These are phyloP conservation scores for Blastobotrys indianensis DNA, from an alignment of 1,139 yeast species.

Conservation along the genomic window DNA sequence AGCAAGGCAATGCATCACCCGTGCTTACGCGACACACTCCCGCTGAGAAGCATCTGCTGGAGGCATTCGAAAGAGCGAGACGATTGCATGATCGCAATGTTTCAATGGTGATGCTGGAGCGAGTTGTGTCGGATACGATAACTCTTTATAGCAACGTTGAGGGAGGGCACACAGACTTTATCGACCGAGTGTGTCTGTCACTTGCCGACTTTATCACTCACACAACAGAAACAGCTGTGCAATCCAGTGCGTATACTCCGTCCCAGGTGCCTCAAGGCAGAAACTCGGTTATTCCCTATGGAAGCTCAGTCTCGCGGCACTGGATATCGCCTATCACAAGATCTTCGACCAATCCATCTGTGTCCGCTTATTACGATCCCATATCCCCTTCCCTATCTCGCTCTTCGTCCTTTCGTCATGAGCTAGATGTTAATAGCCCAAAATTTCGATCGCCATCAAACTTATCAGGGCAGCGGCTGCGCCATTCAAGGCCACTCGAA, in stretches of 20 bases:
- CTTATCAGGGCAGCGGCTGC: no score
- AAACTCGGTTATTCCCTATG: no score
- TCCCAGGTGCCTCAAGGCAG: background rate
- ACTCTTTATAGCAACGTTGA: constrained; percentile 18
- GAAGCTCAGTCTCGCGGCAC: no score
- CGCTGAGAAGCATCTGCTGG: constrained; percentile 25
- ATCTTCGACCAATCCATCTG: no score
- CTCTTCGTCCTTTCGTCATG: no score
- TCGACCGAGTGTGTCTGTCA: constrained; percentile 26
- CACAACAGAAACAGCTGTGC: background rate
- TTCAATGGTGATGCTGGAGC: constrained; percentile 24
- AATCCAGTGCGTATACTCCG: background rate
- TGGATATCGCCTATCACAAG: no score
- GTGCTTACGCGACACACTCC: constrained; percentile 20
- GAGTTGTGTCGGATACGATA: constrained; percentile 26
- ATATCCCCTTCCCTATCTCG: no score
- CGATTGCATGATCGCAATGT: constrained; percentile 17
- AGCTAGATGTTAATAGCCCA: no score
- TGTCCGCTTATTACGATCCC: no score
- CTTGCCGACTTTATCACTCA: constrained; percentile 25
- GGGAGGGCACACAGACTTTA: constrained; percentile 13
- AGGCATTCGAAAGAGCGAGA: constrained; percentile 21
- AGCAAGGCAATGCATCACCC: constrained; percentile 5
- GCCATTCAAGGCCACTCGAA: no score
- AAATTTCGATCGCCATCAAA: no score